Evolutionary conservation across 2,329 filamentous ascomycete genomes (phyloP), one percentile per base, ranked within the genome.

Genomic region (Aspergillus pseudotamarii): DNA sequence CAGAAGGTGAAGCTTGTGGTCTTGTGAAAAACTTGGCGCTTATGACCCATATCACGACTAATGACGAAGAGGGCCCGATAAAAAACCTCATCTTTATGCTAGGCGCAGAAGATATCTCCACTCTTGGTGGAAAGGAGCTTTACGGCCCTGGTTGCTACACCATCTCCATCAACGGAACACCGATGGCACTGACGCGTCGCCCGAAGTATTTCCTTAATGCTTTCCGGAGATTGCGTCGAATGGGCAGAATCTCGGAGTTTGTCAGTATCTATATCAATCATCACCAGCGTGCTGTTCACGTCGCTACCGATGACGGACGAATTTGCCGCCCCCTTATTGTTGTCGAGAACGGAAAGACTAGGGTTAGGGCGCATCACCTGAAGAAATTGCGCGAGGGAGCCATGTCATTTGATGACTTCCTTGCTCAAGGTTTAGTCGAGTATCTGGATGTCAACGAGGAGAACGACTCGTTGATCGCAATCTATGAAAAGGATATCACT

Each of bases 31-130:
- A 99, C 74, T 80, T 99, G 82, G 95, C 95, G 10, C 84, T 99
- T 62, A 99, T 99, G 95, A 99, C 96, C 58, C 96, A 99, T 74
- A 98, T 99, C 71, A 99, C 95, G 0, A 99, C 95, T 1, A 93
- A 97, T 67, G 93, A 96, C 61, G 93, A 97, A 61, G 95, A 98
- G 75, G 92, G 89, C 21, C 94, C 95, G 1, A 92, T 99, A 19
- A 90, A 89, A 71, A 90, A 92, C 72, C 88, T 96, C 76, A 89
- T 97, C 1, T 95, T 94, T 74, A 89, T 92, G 61, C 84, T 98
- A 30, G 94, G 96, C 51, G 90, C 92, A 3, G 92, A 92, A 78
- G 88, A 94, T 61, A 91, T 96, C 38, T 89, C 91, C 66, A 88
- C 89, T 4, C 87, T 96, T 57, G 89, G 90, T 56, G 95, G 95